Conservation (phyloP, 352 stramenopile species). For the Phytopythium oedochilum region DNA sequence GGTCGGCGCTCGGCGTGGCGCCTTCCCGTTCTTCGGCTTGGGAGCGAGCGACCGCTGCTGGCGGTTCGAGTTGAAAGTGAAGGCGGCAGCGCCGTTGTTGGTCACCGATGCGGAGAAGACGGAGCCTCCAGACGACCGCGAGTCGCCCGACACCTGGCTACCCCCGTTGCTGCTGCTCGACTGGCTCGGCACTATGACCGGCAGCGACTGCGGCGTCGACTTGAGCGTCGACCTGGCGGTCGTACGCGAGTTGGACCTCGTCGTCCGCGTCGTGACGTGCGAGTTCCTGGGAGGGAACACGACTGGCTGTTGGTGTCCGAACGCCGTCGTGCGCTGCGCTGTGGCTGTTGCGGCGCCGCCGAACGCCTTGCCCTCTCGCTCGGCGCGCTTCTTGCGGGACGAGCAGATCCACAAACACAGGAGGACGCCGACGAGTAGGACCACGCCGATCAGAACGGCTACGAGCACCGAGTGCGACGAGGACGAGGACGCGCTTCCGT, state of each 20-base stretch:
- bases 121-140: constrained; percentile 1
- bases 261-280: too few relatives aligned
- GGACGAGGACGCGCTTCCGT: neutral
- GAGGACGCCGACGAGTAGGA: neutral
- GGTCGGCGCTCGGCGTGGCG: neutral
- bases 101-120: constrained; percentile 5
- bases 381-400: constrained; percentile 2
- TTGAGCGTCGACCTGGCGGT: neutral
- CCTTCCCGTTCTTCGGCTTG: neutral
- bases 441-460: neutral
- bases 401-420: neutral
- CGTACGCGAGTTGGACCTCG: neutral
- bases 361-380: neutral
- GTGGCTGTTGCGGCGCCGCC: neutral
- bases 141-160: constrained; percentile 2
- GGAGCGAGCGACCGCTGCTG: neutral
- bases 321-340: neutral
- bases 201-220: neutral
- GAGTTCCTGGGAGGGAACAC: too few relatives aligned
- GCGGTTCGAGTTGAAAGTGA: neutral
- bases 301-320: neutral
- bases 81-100: constrained; percentile 4
- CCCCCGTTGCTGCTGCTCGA: constrained; percentile 2
- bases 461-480: constrained; percentile 1
- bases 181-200: neutral